A percentile compares a stretch with the other conserved stretches of the same genome.
These are phyloP conservation scores for Tetramitus jugosus DNA, from an alignment of 208 protist genomes.

Conservation along the genomic window DNA sequence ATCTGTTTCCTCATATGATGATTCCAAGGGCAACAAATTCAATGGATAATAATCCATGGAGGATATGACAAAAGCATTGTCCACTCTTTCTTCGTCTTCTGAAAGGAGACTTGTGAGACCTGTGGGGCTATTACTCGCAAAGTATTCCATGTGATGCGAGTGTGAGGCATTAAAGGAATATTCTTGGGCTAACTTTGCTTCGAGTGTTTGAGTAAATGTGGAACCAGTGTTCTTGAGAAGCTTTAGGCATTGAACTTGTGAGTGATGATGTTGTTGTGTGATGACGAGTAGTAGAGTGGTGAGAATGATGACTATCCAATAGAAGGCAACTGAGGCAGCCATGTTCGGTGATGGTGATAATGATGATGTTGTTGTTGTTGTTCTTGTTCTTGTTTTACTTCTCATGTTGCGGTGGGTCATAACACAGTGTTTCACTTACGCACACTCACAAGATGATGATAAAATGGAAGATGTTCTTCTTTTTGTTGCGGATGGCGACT, in stretches of 20 bases:
- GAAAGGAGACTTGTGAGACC: neutral
- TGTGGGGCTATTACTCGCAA: neutral
- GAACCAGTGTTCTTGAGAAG: neutral
- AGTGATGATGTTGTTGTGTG: neutral
- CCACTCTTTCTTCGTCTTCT: neutral
- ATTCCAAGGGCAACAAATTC: neutral
- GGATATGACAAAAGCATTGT: neutral
- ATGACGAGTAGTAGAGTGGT: too few relatives aligned
- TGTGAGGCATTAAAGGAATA: neutral
- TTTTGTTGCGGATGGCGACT: too few relatives aligned
- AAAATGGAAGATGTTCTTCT: too few relatives aligned
- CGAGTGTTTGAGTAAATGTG: neutral
- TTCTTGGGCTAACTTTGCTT: neutral
- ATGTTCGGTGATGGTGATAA: too few relatives aligned
- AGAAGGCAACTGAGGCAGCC: too few relatives aligned
- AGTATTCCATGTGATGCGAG: neutral
- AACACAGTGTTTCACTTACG: too few relatives aligned
- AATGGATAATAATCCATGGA: neutral
- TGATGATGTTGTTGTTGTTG: too few relatives aligned
- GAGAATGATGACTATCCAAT: too few relatives aligned
- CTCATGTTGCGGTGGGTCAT: too few relatives aligned
- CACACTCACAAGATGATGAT: too few relatives aligned
- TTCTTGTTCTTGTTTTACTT: too few relatives aligned
- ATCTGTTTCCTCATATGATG: neutral
- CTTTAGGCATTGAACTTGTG: neutral